These are phyloP conservation scores for Colletotrichum musae DNA, from an alignment of 2,329 filamentous ascomycete genomes.

Conservation along the genomic window DNA sequence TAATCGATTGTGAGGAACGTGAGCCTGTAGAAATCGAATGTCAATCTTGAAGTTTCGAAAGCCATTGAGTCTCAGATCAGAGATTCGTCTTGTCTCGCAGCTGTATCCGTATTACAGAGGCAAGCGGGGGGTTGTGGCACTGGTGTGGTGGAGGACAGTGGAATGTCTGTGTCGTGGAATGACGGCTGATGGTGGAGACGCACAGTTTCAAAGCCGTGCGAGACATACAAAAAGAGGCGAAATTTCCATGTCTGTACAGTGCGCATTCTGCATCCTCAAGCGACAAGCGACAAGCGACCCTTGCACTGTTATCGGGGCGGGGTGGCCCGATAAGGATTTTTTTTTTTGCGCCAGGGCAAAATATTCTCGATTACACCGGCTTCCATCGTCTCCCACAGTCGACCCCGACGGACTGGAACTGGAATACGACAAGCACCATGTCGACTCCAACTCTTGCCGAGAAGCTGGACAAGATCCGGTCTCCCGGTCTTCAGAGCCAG, in stretches of 20 bases:
- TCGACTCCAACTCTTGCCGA: constrained; percentile 77
- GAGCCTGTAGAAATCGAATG: too few relatives aligned
- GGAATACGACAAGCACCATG: constrained; percentile 56
- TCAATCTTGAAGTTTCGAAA: too few relatives aligned
- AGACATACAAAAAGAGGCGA: neutral
- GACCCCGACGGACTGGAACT: constrained; percentile 39
- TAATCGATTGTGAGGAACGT: too few relatives aligned
- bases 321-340: constrained; percentile 43
- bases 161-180: neutral
- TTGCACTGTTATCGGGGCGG: constrained; percentile 36
- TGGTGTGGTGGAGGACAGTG: neutral
- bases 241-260: neutral
- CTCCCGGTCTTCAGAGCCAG: constrained; percentile 95
- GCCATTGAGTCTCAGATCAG: too few relatives aligned
- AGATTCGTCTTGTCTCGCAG: too few relatives aligned
- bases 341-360: constrained; percentile 39
- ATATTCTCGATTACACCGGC: constrained; percentile 34
- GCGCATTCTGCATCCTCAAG: neutral
- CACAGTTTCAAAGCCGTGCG: neutral
- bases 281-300: neutral
- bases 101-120: too few relatives aligned
- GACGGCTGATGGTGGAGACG: neutral
- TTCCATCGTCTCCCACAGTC: constrained; percentile 37
- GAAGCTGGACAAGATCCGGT: constrained; percentile 97
- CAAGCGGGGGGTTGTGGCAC: too few relatives aligned